These are phyloP conservation scores for Camelina hispida DNA, from an alignment of 345 rosid species.

Conservation along the genomic window DNA sequence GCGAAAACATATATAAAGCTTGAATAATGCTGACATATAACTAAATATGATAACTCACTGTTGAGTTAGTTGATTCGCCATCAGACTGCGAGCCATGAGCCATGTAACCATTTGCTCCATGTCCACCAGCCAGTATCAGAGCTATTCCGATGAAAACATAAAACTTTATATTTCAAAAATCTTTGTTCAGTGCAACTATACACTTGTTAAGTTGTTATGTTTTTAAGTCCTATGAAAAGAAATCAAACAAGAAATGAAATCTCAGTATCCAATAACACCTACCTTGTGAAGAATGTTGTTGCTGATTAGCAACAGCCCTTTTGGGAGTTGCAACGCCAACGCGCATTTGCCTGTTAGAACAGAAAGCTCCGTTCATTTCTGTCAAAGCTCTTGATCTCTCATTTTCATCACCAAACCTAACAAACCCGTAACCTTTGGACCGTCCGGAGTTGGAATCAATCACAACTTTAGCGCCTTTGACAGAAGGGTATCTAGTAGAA, in stretches of 20 bases:
- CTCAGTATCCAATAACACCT: not conserved
- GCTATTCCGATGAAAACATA: constrained; percentile 51
- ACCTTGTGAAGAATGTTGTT: constrained; percentile 96
- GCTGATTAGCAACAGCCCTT: constrained; percentile 76
- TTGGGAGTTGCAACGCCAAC: constrained; percentile 92
- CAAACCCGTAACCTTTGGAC: constrained; percentile 96
- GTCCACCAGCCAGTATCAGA: constrained; percentile 82
- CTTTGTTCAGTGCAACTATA: constrained; percentile 25
- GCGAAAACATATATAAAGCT: constrained; percentile 20
- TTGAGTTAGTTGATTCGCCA: constrained; percentile 75
- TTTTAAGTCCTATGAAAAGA: not conserved
- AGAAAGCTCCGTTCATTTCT: constrained; percentile 91
- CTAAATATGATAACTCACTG: constrained; percentile 75
- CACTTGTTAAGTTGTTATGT: not conserved
- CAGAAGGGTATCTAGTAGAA: constrained; percentile 62
- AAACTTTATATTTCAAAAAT: constrained; percentile 20
- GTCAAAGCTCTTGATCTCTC: constrained; percentile 88
- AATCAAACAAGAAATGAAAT: not conserved
- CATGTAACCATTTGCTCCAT: constrained; percentile 65
- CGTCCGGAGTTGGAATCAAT: constrained; percentile 86
- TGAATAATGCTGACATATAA: constrained; percentile 15
- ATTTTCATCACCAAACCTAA: constrained; percentile 89
- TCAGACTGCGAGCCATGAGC: constrained; percentile 70
- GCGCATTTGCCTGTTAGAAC: constrained; percentile 92
- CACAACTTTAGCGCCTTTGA: constrained; percentile 95